These are phyloP conservation scores for Saitozyma podzolica DNA, from an alignment of 768 basidiomycete species.

Conservation along the genomic window DNA sequence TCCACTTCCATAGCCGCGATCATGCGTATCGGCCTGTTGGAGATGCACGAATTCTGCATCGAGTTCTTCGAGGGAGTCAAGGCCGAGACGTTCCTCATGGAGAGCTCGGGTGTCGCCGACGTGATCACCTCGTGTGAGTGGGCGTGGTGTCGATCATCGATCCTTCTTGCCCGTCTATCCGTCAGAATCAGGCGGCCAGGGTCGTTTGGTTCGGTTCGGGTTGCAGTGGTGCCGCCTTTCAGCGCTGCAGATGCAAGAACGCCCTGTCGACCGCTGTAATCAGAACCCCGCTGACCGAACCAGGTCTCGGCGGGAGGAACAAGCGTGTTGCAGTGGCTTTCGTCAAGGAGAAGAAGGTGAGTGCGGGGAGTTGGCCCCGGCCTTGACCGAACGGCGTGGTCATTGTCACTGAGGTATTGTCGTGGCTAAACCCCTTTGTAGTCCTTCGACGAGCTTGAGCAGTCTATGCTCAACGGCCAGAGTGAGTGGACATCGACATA, in stretches of 20 bases:
- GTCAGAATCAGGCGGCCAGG: background rate
- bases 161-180: background rate
- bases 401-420: background rate
- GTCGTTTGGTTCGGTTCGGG: background rate
- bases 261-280: background rate
- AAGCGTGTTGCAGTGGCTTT: conserved; percentile 53
- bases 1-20: conserved; percentile 52
- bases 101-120: conserved; percentile 57
- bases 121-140: conserved; percentile 56
- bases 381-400: background rate
- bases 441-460: conserved; percentile 56
- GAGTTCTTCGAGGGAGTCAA: conserved; percentile 56
- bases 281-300: conserved; percentile 3
- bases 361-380: conserved; percentile 5
- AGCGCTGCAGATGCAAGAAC: background rate
- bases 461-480: conserved; percentile 57
- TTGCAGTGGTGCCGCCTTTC: too few species aligned
- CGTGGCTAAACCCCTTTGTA: conserved; percentile 17
- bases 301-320: conserved; percentile 50
- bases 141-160: background rate
- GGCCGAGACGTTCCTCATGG: conserved; percentile 55
- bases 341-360: conserved; percentile 55
- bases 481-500: conserved; percentile 35
- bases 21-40: conserved; percentile 57
- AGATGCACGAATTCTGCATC: conserved; percentile 57